Conservation (phyloP, 2,329 filamentous ascomycete species). For the Calonectria hongkongensis region DNA sequence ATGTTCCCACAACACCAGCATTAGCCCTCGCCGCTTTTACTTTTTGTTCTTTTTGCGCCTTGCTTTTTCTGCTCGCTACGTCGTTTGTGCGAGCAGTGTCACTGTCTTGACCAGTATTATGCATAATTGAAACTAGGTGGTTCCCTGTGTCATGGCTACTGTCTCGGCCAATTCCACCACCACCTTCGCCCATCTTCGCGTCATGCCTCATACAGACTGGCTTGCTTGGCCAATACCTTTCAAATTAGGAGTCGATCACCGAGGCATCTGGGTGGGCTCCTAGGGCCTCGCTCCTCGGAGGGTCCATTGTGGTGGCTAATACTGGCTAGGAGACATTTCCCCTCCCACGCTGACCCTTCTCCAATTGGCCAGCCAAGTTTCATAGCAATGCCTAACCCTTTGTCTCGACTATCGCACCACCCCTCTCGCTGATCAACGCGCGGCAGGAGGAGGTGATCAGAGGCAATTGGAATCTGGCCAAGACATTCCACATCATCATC, state of each 20-base stretch:
- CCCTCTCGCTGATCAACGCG: constrained; percentile 28
- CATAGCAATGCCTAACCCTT: constrained; percentile 6
- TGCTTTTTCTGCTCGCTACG: neutral
- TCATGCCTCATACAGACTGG: neutral
- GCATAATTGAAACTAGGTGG: constrained; percentile 35
- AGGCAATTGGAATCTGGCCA: neutral
- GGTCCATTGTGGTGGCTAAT: constrained; percentile 14
- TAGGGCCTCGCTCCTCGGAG: constrained; percentile 7
- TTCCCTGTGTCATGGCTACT: constrained; percentile 21
- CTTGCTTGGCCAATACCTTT: constrained; percentile 21
- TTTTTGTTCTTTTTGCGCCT: too few species aligned
- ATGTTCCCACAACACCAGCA: constrained; percentile 39
- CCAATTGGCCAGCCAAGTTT: constrained; percentile 26
- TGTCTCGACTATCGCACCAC: constrained; percentile 23
- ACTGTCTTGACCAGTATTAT: constrained; percentile 28
- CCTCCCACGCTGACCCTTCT: neutral
- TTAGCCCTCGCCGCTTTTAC: constrained; percentile 36
- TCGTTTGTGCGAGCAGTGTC: neutral
- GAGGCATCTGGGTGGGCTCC: constrained; percentile 17
- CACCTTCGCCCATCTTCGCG: neutral
- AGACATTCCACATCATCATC: constrained; percentile 21
- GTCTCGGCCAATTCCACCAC: constrained; percentile 20
- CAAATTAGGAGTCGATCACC: constrained; percentile 21
- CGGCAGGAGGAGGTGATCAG: constrained; percentile 6
- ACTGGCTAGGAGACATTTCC: constrained; percentile 7